Evolutionary conservation across 768 basidiomycete genomes (phyloP), one percentile per base, ranked within the genome.

Genomic region (Tylopilus balloui): DNA sequence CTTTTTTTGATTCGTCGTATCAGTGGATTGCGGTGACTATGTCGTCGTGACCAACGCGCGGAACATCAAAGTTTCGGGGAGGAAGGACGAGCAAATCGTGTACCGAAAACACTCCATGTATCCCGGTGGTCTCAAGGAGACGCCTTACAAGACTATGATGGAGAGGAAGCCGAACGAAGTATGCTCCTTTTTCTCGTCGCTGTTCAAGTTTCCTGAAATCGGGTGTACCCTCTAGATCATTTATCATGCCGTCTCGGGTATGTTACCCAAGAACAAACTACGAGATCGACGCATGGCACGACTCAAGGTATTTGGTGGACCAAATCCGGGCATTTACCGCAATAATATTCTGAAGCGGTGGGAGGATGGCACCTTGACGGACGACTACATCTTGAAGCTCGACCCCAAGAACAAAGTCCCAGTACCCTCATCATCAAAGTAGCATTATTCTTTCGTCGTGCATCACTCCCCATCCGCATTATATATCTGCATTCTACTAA

Each of bases 1-100:
- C 34, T 19, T 7, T 17, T 17, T 17, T 38, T 54, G 35, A 57
- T 20, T 9, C 3, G 15, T 6, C 42, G n/a, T 45, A 1, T 53
- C n/a, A 96, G 95, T 88, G 56, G 96, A 99, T 70, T 93, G 91
- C 47, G 96, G 96, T 9, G 96, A 99, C 81, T 97, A 97, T 63
- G 92, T 98, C 25, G 81, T 97, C 20, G 93, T 99, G 7, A 95
- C 92, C 25, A 91, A 97, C 65, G 87, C 92, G 3, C 73, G 80
- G 47, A 78, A 84, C 8, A 77, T 98, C 56, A 81, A 83, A 61
- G 87, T 96, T 32, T 90, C 94, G 1, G 96, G 96, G 34, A 80
- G 80, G 63, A 99, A 98, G 71, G 79, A 80, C 5, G 79, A 90
- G 55, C 91, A 97, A 62, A 75, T 92, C 57, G 63, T 94, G 15